These are phyloP conservation scores for Rhodomyrtus psidioides DNA, from an alignment of 441 rosid species.

Conservation along the genomic window DNA sequence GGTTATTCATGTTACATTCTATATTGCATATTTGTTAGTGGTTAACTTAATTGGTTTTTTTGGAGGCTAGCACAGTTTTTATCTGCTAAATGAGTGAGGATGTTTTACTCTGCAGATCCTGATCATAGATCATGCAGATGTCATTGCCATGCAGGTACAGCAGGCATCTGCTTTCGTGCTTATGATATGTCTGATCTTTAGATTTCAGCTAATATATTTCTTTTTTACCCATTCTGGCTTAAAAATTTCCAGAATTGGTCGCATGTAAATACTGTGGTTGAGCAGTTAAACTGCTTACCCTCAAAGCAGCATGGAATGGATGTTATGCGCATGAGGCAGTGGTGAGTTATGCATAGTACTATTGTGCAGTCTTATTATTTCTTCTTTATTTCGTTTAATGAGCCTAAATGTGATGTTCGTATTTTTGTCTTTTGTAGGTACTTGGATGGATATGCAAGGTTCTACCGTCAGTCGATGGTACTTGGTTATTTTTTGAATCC, in stretches of 20 bases:
- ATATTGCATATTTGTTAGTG: not conserved
- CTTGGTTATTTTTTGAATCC: not conserved
- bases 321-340: constrained; percentile 79
- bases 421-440: not conserved
- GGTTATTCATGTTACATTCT: constrained; percentile 27
- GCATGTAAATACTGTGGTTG: constrained; percentile 47
- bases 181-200: not conserved
- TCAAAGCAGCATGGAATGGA: constrained; percentile 76
- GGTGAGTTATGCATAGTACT: constrained; percentile 28
- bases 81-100: constrained; percentile 1
- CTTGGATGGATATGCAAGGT: not conserved
- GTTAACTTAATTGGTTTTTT: not conserved
- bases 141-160: constrained; percentile 86
- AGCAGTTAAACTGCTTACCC: constrained; percentile 60
- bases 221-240: not conserved
- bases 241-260: constrained; percentile 73
- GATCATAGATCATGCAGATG: constrained; percentile 87
- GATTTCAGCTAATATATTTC: not conserved
- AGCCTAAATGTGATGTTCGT: not conserved
- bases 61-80: not conserved
- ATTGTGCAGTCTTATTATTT: not conserved
- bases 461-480: not conserved
- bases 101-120: constrained; percentile 52
- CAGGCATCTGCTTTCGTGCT: constrained; percentile 10
- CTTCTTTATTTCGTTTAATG: not conserved